Evolutionary conservation across 805 yeast genomes (phyloP).

Genomic region (Brettanomyces nanus): DNA sequence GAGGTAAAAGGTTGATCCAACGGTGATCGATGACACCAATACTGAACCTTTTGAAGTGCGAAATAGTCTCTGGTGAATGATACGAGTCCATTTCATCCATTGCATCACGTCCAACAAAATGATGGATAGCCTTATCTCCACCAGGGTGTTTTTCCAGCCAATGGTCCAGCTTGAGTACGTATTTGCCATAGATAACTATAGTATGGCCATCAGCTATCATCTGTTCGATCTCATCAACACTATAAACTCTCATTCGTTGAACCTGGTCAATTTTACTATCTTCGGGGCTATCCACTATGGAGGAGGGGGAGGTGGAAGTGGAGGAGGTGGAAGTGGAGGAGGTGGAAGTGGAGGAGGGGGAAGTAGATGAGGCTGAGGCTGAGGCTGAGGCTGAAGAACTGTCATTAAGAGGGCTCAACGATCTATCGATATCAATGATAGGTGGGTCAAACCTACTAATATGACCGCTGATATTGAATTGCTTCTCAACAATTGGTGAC

Average conservation of each 20-base stretch:
- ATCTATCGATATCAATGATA: too few species aligned
- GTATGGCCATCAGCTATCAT: conserved; percentile 61
- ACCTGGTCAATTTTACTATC: too few species aligned
- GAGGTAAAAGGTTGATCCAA: conserved; percentile 78
- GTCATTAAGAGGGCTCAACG: too few species aligned
- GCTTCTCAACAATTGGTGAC: too few species aligned
- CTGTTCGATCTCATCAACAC: conserved; percentile 42
- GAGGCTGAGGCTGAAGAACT: too few species aligned
- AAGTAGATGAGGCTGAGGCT: background rate
- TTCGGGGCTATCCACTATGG: too few species aligned
- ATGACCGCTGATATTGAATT: too few species aligned
- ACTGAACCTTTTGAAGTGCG: conserved; percentile 44
- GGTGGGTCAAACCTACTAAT: too few species aligned
- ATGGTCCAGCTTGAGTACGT: conserved; percentile 54
- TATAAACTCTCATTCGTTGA: conserved; percentile 21
- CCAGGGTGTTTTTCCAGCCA: conserved; percentile 84
- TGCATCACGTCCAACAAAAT: conserved; percentile 84
- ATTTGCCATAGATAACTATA: conserved; percentile 55
- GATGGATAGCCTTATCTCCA: conserved; percentile 76
- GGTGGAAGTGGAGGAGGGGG: background rate
- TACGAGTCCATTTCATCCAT: conserved; percentile 87
- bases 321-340: too few species aligned
- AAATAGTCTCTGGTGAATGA: conserved; percentile 53
- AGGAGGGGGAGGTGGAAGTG: too few species aligned
- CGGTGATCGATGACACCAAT: conserved; percentile 55